phyloP scores from a whole-genome alignment of 139 green algal genomes.

The Coelastrella sp. region DNA sequence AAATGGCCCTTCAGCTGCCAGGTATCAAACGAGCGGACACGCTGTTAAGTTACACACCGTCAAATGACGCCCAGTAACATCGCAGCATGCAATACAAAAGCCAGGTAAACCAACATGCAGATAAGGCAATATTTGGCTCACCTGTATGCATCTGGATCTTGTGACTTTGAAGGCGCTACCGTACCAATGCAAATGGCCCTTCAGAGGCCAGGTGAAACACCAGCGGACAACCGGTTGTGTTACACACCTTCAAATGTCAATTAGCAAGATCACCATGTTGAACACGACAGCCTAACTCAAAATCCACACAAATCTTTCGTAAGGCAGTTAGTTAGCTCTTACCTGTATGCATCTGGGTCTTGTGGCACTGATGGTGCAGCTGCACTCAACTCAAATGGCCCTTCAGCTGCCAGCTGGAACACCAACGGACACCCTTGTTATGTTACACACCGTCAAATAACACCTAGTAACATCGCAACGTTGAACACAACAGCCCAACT shows the following conservation, averaged over 20 bases:
- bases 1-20: slow-evolving; percentile 8
- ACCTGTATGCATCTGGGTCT: slow-evolving; percentile 7
- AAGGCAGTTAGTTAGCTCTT: background rate
- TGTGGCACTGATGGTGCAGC: slow-evolving; percentile 19
- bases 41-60: background rate
- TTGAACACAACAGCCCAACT: no score
- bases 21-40: background rate
- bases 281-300: no score
- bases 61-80: no score
- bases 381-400: slow-evolving; percentile 6
- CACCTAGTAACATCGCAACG: no score
- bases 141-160: background rate
- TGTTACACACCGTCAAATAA: background rate
- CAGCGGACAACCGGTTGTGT: background rate
- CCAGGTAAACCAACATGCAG: no score
- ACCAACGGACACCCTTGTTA: background rate
- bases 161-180: background rate
- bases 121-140: background rate
- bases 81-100: no score
- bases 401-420: slow-evolving; percentile 8
- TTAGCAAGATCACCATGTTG: no score
- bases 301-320: no score
- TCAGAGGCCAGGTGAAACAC: background rate
- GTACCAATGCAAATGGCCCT: background rate
- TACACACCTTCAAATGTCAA: background rate